Conservation (phyloP, 768 basidiomycete genomes). For the Suillus clintonianus region DNA sequence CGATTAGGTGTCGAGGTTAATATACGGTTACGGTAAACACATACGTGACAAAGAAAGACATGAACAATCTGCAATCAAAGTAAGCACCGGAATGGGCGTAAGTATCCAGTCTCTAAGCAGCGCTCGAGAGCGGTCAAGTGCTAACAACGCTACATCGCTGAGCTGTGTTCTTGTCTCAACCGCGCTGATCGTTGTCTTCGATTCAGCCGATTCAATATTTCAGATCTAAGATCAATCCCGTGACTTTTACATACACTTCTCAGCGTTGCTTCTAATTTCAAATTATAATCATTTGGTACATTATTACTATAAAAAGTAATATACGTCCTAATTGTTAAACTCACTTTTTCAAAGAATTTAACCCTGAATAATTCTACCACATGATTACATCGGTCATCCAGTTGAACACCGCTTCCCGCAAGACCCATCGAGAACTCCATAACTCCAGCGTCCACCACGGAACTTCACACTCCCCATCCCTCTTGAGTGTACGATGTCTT, state of each 20-base stretch:
- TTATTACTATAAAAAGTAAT: conserved; percentile 13
- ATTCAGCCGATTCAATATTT: neutral
- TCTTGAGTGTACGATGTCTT: conserved; percentile 8
- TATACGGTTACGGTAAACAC: conserved; percentile 28
- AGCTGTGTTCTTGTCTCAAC: neutral
- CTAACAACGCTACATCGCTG: too few relatives aligned
- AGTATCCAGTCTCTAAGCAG: neutral
- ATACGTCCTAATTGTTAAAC: conserved; percentile 9
- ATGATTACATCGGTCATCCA: neutral
- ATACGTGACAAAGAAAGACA: conserved; percentile 14
- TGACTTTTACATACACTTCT: conserved; percentile 22
- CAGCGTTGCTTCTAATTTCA: conserved; percentile 31
- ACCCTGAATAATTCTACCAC: conserved; percentile 1
- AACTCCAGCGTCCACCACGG: conserved; percentile 9
- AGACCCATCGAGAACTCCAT: neutral
- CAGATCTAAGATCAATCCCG: conserved; percentile 22
- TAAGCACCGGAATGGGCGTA: conserved; percentile 5
- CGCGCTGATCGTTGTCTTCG: conserved; percentile 8
- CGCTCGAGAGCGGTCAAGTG: neutral
- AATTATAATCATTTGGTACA: conserved; percentile 19
- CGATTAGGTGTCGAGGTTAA: conserved; percentile 30
- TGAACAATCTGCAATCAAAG: conserved; percentile 5
- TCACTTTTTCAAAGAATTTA: too few relatives aligned
- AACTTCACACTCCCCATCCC: neutral
- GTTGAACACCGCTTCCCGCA: neutral